phyloP scores from a whole-genome alignment of 1,139 yeast species.

The Yamadazyma diospyri region DNA sequence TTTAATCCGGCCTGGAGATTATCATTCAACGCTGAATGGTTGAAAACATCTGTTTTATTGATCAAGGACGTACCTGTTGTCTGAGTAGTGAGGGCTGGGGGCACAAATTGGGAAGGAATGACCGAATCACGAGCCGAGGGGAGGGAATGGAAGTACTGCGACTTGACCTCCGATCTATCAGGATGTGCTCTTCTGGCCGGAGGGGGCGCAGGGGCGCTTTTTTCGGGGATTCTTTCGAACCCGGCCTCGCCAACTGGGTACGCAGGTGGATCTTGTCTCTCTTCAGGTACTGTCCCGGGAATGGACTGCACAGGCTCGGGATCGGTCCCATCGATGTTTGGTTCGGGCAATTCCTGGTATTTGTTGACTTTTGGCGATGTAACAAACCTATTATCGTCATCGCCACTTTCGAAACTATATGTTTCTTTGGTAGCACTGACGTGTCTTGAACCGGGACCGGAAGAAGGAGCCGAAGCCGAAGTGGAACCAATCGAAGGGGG shows the following conservation, averaged over 20 bases:
- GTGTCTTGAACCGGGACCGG: constrained; percentile 1
- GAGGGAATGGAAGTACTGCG: constrained; percentile 51
- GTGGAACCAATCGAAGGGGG: constrained; percentile 3
- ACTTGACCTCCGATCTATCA: constrained; percentile 20
- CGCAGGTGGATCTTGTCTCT: background rate
- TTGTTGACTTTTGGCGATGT: constrained; percentile 24
- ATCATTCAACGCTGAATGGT: constrained; percentile 34
- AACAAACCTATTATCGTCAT: constrained; percentile 31
- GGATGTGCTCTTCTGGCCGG: constrained; percentile 53
- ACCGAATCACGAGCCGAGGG: constrained; percentile 13
- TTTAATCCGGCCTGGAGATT: constrained; percentile 64
- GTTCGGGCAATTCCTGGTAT: constrained; percentile 13
- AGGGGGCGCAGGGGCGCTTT: constrained; percentile 58
- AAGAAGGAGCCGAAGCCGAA: constrained; percentile 2
- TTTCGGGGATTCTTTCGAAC: background rate
- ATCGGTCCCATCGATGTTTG: constrained; percentile 8
- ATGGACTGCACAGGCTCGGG: background rate
- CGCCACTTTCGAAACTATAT: constrained; percentile 45
- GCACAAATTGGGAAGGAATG: constrained; percentile 6
- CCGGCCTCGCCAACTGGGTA: constrained; percentile 9
- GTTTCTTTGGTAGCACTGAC: constrained; percentile 11
- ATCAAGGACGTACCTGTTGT: constrained; percentile 34
- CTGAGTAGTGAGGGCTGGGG: constrained; percentile 21
- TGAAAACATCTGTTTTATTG: constrained; percentile 26
- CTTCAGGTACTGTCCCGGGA: background rate